phyloP scores from a whole-genome alignment of 192 early-diverging fungal genomes.

The Coemansia sp. region DNA sequence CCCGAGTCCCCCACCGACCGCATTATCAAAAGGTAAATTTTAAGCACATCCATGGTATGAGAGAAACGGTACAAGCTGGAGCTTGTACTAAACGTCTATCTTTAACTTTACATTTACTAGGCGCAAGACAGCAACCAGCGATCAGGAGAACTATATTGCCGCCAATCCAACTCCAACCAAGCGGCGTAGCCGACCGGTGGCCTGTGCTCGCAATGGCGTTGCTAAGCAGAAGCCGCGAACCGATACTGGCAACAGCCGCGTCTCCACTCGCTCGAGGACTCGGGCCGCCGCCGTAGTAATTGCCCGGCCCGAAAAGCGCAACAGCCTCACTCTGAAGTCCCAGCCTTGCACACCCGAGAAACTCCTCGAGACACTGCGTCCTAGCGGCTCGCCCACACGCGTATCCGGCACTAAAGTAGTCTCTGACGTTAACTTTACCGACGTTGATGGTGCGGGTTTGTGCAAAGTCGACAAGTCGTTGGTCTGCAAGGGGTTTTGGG shows the following conservation, averaged over 20 bases:
- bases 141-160: slow-evolving; percentile 2
- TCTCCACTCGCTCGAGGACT: slow-evolving; percentile 4
- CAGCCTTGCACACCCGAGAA: slow-evolving; percentile 28
- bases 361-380: slow-evolving; percentile 26
- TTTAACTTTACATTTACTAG: slow-evolving; percentile 1
- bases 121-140: slow-evolving; percentile 2
- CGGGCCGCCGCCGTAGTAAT: neutral
- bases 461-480: slow-evolving; percentile 55
- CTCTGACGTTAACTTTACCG: slow-evolving; percentile 28
- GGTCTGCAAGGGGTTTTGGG: slow-evolving; percentile 52
- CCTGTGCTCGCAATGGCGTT: neutral
- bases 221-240: neutral
- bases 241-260: neutral
- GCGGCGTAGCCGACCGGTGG: neutral
- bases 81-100: neutral
- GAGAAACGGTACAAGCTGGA: neutral
- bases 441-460: no score
- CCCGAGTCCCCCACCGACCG: slow-evolving; percentile 19
- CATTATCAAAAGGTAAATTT: slow-evolving; percentile 15
- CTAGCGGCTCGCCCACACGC: slow-evolving; percentile 45
- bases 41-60: neutral
- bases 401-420: slow-evolving; percentile 46
- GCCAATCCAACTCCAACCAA: neutral
- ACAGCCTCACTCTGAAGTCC: neutral
- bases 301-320: neutral